Percentiles rank a stretch among this genome's conserved stretches.
These are phyloP conservation scores for Salix caprea DNA, from an alignment of 345 rosid species.

Conservation along the genomic window DNA sequence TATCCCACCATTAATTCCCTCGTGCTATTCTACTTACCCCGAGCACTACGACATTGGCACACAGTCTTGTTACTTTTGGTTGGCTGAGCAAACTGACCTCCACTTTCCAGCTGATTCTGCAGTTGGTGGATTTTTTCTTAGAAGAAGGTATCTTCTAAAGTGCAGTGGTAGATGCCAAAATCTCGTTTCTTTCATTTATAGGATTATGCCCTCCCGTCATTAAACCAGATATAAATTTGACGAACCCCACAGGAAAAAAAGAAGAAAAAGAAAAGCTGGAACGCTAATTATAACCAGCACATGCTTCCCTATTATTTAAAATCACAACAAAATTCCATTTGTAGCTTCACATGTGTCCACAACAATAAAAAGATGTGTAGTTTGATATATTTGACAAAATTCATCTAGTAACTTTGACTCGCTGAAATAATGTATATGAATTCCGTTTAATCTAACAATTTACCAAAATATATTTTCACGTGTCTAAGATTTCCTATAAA, in stretches of 20 bases:
- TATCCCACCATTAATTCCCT: background rate
- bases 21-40: background rate
- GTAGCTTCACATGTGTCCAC: no score
- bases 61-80: background rate
- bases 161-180: background rate
- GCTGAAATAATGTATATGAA: no score
- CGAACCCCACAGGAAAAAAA: background rate
- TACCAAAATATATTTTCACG: no score
- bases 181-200: background rate
- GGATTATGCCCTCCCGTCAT: no score
- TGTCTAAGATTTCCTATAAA: no score
- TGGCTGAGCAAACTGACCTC: background rate
- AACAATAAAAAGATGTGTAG: no score
- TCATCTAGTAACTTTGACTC: no score
- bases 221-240: background rate
- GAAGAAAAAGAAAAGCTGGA: background rate
- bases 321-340: no score
- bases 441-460: no score
- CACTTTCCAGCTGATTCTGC: background rate
- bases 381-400: no score
- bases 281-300: background rate
- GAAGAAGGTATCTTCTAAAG: background rate
- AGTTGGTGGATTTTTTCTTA: background rate
- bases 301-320: background rate
- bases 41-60: background rate